Evolutionary conservation across 2,329 filamentous ascomycete species (phyloP), one percentile per base, ranked within the genome.

Genomic region (Cucurbitaria berberidis): DNA sequence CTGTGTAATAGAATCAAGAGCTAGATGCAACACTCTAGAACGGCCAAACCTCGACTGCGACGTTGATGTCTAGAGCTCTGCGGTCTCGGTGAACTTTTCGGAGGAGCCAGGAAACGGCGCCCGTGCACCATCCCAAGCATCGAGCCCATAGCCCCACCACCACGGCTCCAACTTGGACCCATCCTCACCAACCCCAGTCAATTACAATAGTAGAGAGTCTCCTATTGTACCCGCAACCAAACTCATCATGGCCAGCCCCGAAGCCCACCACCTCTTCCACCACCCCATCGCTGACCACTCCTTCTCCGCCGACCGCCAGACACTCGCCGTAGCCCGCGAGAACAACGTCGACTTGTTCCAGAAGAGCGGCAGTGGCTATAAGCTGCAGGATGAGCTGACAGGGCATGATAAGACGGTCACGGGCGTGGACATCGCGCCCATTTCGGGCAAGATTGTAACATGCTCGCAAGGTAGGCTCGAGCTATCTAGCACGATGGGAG

Each of bases 371-470:
- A 86, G 80, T 69, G 84, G 86, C 62, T 97, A 93, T 79, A 86
- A 86, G 74, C 82, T 97, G 62, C 88, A 93, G 74, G 92, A 98
- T 76, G 91, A 97, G 79, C 83, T 99, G 54, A 95, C 93, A 72
- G 95, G 93, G 39, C 95, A 99, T 71, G 96, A 99, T 77, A 99
- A 99, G 82, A 93, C 88, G 1, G 91, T 99, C 45, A 99, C 95
- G 1, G 89, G 95, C 67, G 91, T 99, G 21, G 95, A 99, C 71
- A 96, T 99, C 79, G 93, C 95, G 1, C 90, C 92, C 16, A 86
- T 86, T 58, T 93, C 87, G 63, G 93, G 95, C 51, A 91, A 91
- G 72, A 99, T 99, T 69, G 95, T 99, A 30, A 96, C 95, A 48
- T 99, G 93, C 80, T 97, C 93, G 21, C 95, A 99, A 81, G 92